phyloP scores from a whole-genome alignment of 495 filamentous ascomycete species.

The Delitschia confertaspora region DNA sequence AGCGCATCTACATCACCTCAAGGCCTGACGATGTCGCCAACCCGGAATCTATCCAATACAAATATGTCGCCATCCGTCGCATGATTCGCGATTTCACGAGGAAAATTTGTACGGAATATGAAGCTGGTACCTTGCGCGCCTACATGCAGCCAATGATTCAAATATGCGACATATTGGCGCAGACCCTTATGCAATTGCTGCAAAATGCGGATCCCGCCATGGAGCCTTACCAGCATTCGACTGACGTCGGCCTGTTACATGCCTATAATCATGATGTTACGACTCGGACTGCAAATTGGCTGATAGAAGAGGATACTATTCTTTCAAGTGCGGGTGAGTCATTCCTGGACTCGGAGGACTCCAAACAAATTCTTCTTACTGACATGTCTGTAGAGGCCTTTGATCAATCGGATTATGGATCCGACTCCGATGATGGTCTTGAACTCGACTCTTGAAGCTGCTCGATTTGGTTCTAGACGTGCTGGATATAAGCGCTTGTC shows the following conservation, averaged over 20 bases:
- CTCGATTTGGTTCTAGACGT: no score
- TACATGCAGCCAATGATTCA: conserved; percentile 21
- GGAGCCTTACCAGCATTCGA: conserved; percentile 2
- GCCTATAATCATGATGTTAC: conserved; percentile 4
- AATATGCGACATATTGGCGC: conserved; percentile 1
- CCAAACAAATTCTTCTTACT: background rate
- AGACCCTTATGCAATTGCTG: background rate
- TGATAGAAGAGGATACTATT: conserved; percentile 13
- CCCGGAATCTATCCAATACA: background rate
- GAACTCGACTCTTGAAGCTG: no score
- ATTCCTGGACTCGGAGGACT: background rate
- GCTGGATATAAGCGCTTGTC: no score
- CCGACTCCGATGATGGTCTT: conserved; percentile 18
- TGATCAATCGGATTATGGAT: conserved; percentile 20
- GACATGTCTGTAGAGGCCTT: conserved; percentile 5
- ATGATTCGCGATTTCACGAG: conserved; percentile 2
- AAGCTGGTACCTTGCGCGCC: conserved; percentile 6
- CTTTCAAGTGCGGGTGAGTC: conserved; percentile 14
- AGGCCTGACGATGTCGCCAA: conserved; percentile 1
- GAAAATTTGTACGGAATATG: conserved; percentile 12
- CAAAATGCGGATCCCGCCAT: conserved; percentile 8
- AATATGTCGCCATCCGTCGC: conserved; percentile 7
- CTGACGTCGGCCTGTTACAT: conserved; percentile 5
- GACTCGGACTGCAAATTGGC: conserved; percentile 2
- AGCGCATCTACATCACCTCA: conserved; percentile 10